phyloP scores from a whole-genome alignment of 345 rosid species.

The Murraya koenigii region DNA sequence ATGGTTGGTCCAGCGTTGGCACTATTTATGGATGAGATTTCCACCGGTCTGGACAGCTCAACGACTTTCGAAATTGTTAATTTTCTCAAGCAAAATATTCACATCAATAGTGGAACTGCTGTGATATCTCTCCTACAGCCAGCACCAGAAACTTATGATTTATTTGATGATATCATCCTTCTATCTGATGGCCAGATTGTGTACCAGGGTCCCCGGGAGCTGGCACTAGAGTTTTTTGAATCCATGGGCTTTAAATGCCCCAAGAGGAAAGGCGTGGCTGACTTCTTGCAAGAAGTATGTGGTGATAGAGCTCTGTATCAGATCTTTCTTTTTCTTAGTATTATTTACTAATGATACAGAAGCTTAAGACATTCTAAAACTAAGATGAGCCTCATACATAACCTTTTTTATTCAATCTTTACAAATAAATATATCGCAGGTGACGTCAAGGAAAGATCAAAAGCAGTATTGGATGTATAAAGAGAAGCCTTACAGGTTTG shows the following conservation, averaged over 20 bases:
- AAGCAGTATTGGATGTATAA: slow-evolving; percentile 62
- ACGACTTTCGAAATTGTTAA: slow-evolving; percentile 79
- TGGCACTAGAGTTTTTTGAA: slow-evolving; percentile 62
- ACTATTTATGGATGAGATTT: slow-evolving; percentile 68
- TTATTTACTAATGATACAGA: no score
- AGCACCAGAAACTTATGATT: slow-evolving; percentile 72
- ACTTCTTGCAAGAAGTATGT: slow-evolving; percentile 80
- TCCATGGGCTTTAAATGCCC: slow-evolving; percentile 71
- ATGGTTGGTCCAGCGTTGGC: slow-evolving; percentile 63
- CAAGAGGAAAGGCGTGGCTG: slow-evolving; percentile 78
- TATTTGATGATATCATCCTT: slow-evolving; percentile 73
- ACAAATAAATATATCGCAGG: slow-evolving; percentile 34
- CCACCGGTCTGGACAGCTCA: slow-evolving; percentile 84
- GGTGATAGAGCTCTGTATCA: background rate
- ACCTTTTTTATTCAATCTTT: background rate
- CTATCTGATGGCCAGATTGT: slow-evolving; percentile 70
- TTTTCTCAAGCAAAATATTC: slow-evolving; percentile 58
- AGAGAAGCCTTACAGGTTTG: slow-evolving; percentile 60
- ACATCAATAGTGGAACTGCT: slow-evolving; percentile 56
- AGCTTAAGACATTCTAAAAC: background rate
- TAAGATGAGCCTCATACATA: background rate
- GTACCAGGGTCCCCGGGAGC: slow-evolving; percentile 71
- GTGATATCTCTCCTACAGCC: slow-evolving; percentile 81
- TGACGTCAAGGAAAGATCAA: slow-evolving; percentile 84
- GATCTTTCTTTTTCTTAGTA: background rate